These are phyloP conservation scores for Coemansia sp. DNA, from an alignment of 192 early-diverging fungal genomes.

Conservation along the genomic window DNA sequence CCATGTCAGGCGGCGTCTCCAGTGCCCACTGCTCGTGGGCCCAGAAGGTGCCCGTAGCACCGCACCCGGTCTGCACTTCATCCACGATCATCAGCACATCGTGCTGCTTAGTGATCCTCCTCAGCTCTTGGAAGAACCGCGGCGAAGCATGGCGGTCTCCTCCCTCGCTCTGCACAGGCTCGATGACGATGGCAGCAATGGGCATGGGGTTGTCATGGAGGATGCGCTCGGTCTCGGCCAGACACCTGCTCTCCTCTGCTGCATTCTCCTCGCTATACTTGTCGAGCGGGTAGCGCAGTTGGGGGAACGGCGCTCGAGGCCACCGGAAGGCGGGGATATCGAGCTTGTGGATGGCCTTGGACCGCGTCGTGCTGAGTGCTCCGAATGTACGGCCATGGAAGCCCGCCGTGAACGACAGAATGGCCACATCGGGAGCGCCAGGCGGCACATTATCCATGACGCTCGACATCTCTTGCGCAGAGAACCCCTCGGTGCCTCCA, in stretches of 20 bases:
- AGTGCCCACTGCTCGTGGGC: conserved; percentile 75
- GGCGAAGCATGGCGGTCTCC: conserved; percentile 69
- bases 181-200: conserved; percentile 67
- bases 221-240: conserved; percentile 57
- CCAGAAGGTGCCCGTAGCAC: conserved; percentile 74
- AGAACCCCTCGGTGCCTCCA: conserved; percentile 30
- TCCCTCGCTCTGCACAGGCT: conserved; percentile 76
- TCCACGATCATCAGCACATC: conserved; percentile 75
- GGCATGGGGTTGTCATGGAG: conserved; percentile 56
- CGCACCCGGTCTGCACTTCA: conserved; percentile 78
- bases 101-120: conserved; percentile 58
- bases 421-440: conserved; percentile 65
- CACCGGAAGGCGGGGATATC: conserved; percentile 75
- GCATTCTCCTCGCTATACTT: conserved; percentile 62
- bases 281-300: conserved; percentile 66
- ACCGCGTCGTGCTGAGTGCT: conserved; percentile 65
- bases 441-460: conserved; percentile 70
- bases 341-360: conserved; percentile 73
- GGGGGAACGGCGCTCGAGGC: conserved; percentile 66
- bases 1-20: conserved; percentile 68
- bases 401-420: conserved; percentile 64
- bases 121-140: conserved; percentile 64
- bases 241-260: conserved; percentile 60
- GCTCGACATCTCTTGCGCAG: conserved; percentile 48
- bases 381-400: conserved; percentile 77